Conservation (phyloP, 2,329 filamentous ascomycete species). For the Alternaria angustiovoidea region DNA sequence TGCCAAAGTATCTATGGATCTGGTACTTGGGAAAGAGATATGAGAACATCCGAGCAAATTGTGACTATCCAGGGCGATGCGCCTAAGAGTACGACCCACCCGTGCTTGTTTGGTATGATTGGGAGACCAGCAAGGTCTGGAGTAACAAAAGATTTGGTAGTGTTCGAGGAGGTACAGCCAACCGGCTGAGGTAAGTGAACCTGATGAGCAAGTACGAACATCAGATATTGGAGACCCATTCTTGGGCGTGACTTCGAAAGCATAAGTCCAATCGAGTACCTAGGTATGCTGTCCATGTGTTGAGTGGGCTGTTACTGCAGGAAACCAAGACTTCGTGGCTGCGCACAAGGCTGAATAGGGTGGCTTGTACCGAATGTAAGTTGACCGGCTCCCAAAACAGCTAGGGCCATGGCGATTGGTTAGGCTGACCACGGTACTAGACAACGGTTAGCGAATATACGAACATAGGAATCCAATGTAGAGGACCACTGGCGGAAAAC, state of each 20-base stretch:
- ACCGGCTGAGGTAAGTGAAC: neutral
- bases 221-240: neutral
- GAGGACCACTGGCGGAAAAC: neutral
- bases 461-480: neutral
- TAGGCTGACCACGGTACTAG: conserved; percentile 5
- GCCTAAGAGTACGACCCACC: neutral
- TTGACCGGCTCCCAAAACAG: conserved; percentile 17
- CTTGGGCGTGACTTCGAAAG: neutral
- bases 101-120: neutral
- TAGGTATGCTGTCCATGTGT: neutral
- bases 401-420: conserved; percentile 6
- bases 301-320: neutral
- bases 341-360: conserved; percentile 16
- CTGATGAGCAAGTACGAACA: neutral
- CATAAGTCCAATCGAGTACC: neutral
- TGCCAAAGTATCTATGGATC: neutral
- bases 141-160: neutral
- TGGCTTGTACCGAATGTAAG: conserved; percentile 8
- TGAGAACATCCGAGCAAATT: conserved; percentile 1
- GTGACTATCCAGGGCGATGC: neutral
- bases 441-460: conserved; percentile 15
- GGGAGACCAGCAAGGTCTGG: neutral
- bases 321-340: neutral
- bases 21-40: neutral
- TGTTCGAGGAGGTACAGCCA: neutral